These are phyloP conservation scores for Fusarium sp. DNA, from an alignment of 2,329 filamentous ascomycete species.

Conservation along the genomic window DNA sequence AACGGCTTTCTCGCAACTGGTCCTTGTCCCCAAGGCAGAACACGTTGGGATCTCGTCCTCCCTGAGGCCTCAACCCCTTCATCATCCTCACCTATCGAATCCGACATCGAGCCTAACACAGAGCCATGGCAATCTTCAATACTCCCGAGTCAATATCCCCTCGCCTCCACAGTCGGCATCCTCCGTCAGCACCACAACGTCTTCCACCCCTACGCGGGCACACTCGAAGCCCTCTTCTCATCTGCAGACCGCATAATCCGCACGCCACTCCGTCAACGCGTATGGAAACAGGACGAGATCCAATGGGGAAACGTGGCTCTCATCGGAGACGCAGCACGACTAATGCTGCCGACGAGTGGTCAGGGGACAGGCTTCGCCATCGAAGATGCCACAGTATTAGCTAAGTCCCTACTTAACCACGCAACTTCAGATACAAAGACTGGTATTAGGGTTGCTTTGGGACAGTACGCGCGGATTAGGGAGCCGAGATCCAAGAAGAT, in stretches of 20 bases:
- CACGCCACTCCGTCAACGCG: constrained; percentile 39
- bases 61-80: constrained; percentile 31
- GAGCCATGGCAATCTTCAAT: constrained; percentile 32
- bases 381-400: constrained; percentile 43
- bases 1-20: constrained; percentile 36
- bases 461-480: constrained; percentile 35
- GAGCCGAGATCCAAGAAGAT: constrained; percentile 41
- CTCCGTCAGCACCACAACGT: constrained; percentile 24
- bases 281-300: constrained; percentile 43
- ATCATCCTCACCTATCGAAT: constrained; percentile 1
- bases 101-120: neutral
- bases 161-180: constrained; percentile 16
- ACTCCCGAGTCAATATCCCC: constrained; percentile 27
- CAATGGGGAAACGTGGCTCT: constrained; percentile 35
- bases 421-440: neutral
- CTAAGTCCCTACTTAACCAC: constrained; percentile 31
- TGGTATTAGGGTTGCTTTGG: constrained; percentile 20
- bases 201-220: constrained; percentile 39
- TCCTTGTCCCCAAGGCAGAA: constrained; percentile 31
- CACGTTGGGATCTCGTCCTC: constrained; percentile 44
- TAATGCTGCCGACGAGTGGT: constrained; percentile 44
- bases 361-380: constrained; percentile 45
- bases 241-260: constrained; percentile 43
- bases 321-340: constrained; percentile 39
- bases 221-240: constrained; percentile 30